Evolutionary conservation across 1,284 basidiomycete species (phyloP).

Genomic region (Marasmius oreades): DNA sequence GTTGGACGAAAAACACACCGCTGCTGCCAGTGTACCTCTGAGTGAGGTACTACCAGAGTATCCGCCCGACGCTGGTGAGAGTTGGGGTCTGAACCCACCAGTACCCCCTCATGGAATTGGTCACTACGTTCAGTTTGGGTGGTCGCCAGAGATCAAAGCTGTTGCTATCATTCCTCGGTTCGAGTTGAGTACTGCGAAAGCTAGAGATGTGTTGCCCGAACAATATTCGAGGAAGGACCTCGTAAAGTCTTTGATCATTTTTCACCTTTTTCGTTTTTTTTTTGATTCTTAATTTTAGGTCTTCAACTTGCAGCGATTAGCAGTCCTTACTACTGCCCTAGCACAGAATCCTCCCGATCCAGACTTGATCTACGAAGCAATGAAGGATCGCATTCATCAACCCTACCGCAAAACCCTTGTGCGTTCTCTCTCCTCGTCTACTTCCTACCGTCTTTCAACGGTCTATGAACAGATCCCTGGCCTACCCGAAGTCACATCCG

Average conservation of each 20-base stretch:
- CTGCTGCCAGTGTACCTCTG: constrained; percentile 87
- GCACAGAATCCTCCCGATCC: constrained; percentile 89
- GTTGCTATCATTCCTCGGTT: constrained; percentile 95
- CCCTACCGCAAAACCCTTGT: constrained; percentile 91
- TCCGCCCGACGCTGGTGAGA: constrained; percentile 86
- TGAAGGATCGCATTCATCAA: constrained; percentile 98
- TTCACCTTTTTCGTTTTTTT: constrained; percentile 2
- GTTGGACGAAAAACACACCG: constrained; percentile 72
- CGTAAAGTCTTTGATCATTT: constrained; percentile 47
- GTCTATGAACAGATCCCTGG: constrained; percentile 78
- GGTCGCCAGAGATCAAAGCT: constrained; percentile 86
- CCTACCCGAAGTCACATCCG: constrained; percentile 84
- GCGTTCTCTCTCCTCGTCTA: constrained; percentile 23
- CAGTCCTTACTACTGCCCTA: constrained; percentile 96
- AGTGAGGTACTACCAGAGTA: constrained; percentile 97
- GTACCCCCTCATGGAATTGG: constrained; percentile 89
- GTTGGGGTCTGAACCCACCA: constrained; percentile 90
- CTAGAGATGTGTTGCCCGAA: constrained; percentile 83
- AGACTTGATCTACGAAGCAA: constrained; percentile 95
- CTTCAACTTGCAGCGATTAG: constrained; percentile 96
- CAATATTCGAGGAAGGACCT: constrained; percentile 89
- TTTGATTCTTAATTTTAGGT: constrained; percentile 52
- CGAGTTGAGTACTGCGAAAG: constrained; percentile 95
- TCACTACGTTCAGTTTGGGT: constrained; percentile 90
- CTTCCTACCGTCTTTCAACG: background rate